Percentiles rank a stretch among this genome's conserved stretches.
Evolutionary conservation across 441 rosid species (phyloP).

Genomic region (Erodium trifolium): DNA sequence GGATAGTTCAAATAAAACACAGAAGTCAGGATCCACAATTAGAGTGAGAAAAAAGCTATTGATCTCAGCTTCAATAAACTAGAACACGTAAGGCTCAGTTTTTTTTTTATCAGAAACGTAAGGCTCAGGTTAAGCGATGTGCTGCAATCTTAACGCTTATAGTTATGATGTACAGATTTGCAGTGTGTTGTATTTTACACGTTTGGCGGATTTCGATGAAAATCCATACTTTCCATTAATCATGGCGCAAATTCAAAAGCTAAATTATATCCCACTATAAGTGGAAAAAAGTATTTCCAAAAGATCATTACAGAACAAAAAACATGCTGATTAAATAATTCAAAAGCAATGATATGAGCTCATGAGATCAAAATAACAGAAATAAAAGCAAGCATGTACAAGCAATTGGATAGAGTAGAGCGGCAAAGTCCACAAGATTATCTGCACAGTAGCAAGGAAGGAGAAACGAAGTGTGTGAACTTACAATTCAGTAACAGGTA

Average conservation of each 20-base stretch:
- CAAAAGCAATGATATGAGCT: constrained; percentile 10
- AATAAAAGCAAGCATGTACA: constrained; percentile 10
- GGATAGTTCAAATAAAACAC: not conserved
- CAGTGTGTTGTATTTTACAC: no score
- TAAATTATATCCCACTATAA: not conserved
- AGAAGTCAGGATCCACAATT: not conserved
- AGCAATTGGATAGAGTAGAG: constrained; percentile 7
- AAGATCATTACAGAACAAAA: not conserved
- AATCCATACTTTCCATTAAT: not conserved
- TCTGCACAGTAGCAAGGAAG: not conserved
- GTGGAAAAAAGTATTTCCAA: not conserved
- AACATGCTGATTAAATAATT: constrained; percentile 4
- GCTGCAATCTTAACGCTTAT: not conserved
- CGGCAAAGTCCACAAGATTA: not conserved
- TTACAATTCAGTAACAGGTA: constrained; percentile 72
- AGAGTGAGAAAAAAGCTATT: not conserved
- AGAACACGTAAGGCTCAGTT: constrained; percentile 3
- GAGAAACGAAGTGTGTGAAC: constrained; percentile 14
- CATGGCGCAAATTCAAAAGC: not conserved
- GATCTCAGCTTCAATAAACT: constrained; percentile 6
- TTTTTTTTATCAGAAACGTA: no score
- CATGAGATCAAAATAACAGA: not conserved
- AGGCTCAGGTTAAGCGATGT: not conserved
- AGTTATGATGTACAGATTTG: no score
- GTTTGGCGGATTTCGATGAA: not conserved